Evolutionary conservation across 2,329 filamentous ascomycete genomes (phyloP).

Genomic region (Hypoxylon sp.): DNA sequence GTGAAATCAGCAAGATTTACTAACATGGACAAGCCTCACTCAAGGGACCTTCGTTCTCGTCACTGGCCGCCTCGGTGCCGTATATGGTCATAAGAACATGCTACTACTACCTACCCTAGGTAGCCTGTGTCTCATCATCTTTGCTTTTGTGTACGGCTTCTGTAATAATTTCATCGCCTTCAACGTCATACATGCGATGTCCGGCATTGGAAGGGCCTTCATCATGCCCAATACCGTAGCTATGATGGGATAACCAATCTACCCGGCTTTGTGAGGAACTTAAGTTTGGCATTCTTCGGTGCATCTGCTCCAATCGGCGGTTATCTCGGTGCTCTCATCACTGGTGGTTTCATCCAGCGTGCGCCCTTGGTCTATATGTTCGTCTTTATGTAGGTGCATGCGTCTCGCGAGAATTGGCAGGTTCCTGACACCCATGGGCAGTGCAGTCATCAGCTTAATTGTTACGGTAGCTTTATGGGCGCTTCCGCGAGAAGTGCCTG

Average conservation of each 20-base stretch:
- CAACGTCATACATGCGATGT: slow-evolving; percentile 54
- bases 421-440: slow-evolving; percentile 6
- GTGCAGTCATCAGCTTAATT: slow-evolving; percentile 39
- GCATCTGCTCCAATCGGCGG: slow-evolving; percentile 62
- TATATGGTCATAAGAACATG: slow-evolving; percentile 65
- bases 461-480: slow-evolving; percentile 35
- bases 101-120: slow-evolving; percentile 62
- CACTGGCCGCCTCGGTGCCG: slow-evolving; percentile 63
- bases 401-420: not conserved
- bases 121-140: slow-evolving; percentile 58
- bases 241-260: slow-evolving; percentile 63
- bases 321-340: slow-evolving; percentile 58
- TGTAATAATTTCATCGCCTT: slow-evolving; percentile 22
- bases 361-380: slow-evolving; percentile 59
- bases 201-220: slow-evolving; percentile 64
- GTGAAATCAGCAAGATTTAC: not conserved
- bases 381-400: slow-evolving; percentile 52
- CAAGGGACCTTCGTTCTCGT: slow-evolving; percentile 67
- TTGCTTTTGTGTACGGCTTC: slow-evolving; percentile 57
- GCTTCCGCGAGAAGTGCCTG: slow-evolving; percentile 45
- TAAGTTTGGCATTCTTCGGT: slow-evolving; percentile 62
- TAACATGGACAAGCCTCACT: slow-evolving; percentile 55
- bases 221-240: slow-evolving; percentile 67
- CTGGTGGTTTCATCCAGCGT: slow-evolving; percentile 42
- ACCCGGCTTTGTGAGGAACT: slow-evolving; percentile 60